phyloP scores from a whole-genome alignment of 1,284 basidiomycete species.

The Cryptococcus sp. region DNA sequence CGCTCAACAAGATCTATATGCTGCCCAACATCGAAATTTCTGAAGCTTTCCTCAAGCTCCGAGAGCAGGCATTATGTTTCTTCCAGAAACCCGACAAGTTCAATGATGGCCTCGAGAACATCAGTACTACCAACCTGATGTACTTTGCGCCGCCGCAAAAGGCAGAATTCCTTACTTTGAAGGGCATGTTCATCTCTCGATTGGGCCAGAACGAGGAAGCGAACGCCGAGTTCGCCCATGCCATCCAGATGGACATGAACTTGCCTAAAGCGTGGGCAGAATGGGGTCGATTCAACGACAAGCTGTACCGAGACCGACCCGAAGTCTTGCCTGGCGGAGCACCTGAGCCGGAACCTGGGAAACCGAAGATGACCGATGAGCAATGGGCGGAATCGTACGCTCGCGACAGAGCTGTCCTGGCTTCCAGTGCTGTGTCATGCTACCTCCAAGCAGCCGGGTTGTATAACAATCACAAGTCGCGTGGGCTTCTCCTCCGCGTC shows the following conservation, averaged over 20 bases:
- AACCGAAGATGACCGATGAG: slow-evolving; percentile 69
- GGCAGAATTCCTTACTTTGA: slow-evolving; percentile 98
- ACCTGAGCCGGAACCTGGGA: slow-evolving; percentile 54
- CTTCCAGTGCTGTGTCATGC: slow-evolving; percentile 92
- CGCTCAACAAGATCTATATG: slow-evolving; percentile 96
- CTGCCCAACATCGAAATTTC: slow-evolving; percentile 99
- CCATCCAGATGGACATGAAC: slow-evolving; percentile 92
- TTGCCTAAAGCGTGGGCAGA: slow-evolving; percentile 98
- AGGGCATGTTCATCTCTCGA: slow-evolving; percentile 97
- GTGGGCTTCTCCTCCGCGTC: slow-evolving; percentile 86
- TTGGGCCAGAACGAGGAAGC: slow-evolving; percentile 88
- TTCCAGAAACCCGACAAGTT: slow-evolving; percentile 95
- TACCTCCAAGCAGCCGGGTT: slow-evolving; percentile 96
- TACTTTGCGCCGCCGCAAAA: slow-evolving; percentile 96
- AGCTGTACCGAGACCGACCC: slow-evolving; percentile 67
- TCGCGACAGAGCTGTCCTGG: slow-evolving; percentile 62
- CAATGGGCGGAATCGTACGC: slow-evolving; percentile 48
- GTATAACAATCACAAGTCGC: slow-evolving; percentile 92
- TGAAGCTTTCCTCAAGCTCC: slow-evolving; percentile 97
- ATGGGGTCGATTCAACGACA: slow-evolving; percentile 95
- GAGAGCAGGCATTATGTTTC: slow-evolving; percentile 99
- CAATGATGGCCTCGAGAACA: slow-evolving; percentile 91
- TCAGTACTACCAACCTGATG: slow-evolving; percentile 99
- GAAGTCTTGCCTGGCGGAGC: slow-evolving; percentile 35
- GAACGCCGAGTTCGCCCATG: slow-evolving; percentile 87